Evolutionary conservation across 2,329 filamentous ascomycete species (phyloP), one percentile per base, ranked within the genome.

Genomic region (Daldinia sp.): DNA sequence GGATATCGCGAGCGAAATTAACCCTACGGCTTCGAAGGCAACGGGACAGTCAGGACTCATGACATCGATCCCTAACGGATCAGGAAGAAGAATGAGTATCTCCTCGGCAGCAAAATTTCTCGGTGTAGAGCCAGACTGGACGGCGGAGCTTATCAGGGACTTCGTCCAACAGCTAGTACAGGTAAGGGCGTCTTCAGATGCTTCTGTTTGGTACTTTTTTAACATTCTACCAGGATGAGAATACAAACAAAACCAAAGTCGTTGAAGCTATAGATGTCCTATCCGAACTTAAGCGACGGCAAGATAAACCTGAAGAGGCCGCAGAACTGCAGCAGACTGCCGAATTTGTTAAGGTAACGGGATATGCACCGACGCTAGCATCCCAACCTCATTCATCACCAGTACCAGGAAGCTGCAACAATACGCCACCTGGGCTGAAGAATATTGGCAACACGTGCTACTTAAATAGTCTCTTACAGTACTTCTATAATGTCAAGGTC

Each of bases 371-470:
- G 28, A 23, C 51, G 20, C 7, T 60, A 13, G 18, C 41, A 10
- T 69, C 76, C 60, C 62, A 70, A 42, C 57, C 61, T n/a, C 63
- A 55, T 15, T 35, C 62, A 18, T 42, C 56, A 20, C 42, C 65
- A 41, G 67, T 66, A 26, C 55, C 68, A 50, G 62, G 74, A 2
- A 75, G 77, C 13, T 75, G 83, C 62, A 74, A 81, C 53, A 83
- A 87, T 33, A 89, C 93, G 79, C 96, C 96, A 0, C 92, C 97
- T 23, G 96, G 96, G 0, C 86, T 98, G 5, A 88, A 90, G 70
- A 99, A 98, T 74, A 97, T 98, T 64, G 94, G 96, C 66, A 99
- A 99, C 76, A 99, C 97, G 0, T 99, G 96, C 79, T 99, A 99
- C 76, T 86, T 99, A 61, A 99, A 99, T 83, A 98, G 95, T 80